phyloP scores from a whole-genome alignment of 371 early-diverging fungal genomes.

The Phascolomyces articulosus region DNA sequence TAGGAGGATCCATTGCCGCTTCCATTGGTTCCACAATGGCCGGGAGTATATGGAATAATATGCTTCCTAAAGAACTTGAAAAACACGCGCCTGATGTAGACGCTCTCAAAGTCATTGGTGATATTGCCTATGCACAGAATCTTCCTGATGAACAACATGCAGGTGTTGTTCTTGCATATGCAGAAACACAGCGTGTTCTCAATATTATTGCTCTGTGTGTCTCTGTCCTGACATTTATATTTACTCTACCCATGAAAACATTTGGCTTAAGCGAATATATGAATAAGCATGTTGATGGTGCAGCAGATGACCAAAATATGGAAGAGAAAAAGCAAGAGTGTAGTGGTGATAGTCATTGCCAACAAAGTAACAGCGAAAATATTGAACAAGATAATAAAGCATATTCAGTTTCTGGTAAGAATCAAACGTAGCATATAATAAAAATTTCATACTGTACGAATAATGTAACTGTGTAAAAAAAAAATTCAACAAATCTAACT shows the following conservation, averaged over 20 bases:
- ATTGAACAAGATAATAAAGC: too few relatives aligned
- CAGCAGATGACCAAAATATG: too few relatives aligned
- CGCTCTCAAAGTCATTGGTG: conserved; percentile 22
- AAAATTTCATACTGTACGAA: too few relatives aligned
- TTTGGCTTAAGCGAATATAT: conserved; percentile 26
- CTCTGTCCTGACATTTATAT: conserved; percentile 23
- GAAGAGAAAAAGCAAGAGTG: too few relatives aligned
- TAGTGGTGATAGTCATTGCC: too few relatives aligned
- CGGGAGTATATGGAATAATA: conserved; percentile 39
- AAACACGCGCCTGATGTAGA: conserved; percentile 37
- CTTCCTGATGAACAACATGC: conserved; percentile 31
- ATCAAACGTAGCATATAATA: too few relatives aligned
- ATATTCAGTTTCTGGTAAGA: too few relatives aligned
- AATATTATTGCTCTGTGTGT: conserved; percentile 32
- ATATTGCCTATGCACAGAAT: conserved; percentile 22
- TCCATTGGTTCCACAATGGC: conserved; percentile 39
- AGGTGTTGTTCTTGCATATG: conserved; percentile 30
- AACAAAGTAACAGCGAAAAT: too few relatives aligned
- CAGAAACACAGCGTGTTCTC: conserved; percentile 28
- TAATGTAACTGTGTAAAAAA: too few relatives aligned
- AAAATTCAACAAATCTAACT: too few relatives aligned
- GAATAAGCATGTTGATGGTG: neutral
- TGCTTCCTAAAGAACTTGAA: conserved; percentile 32
- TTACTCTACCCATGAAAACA: conserved; percentile 32
- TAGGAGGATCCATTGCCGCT: conserved; percentile 39